These are phyloP conservation scores for Phytophthora meadii DNA, from an alignment of 352 stramenopile species.

Conservation along the genomic window DNA sequence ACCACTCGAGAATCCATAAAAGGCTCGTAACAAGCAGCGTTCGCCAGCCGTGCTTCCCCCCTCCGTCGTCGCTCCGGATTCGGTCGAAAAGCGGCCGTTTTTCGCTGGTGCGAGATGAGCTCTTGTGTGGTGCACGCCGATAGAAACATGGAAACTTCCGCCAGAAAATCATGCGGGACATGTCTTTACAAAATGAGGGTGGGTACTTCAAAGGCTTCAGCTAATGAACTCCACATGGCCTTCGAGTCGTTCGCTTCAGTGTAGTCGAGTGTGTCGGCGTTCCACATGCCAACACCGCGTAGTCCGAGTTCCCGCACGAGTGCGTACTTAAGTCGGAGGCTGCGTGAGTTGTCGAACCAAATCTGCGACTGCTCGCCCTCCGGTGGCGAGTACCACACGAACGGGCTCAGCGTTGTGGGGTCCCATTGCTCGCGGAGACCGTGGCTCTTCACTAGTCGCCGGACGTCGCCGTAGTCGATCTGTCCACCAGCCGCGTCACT, in stretches of 20 bases:
- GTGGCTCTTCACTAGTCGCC: constrained; percentile 39
- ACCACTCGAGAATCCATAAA: neutral
- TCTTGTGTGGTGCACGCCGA: constrained; percentile 11
- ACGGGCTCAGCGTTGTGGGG: constrained; percentile 59
- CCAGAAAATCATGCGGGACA: constrained; percentile 30
- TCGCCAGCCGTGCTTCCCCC: constrained; percentile 16
- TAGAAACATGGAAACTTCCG: constrained; percentile 39
- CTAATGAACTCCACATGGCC: constrained; percentile 64
- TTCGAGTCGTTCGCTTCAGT: constrained; percentile 41
- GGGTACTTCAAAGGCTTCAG: constrained; percentile 30
- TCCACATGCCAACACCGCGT: constrained; percentile 83
- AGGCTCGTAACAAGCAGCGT: neutral
- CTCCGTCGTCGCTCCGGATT: constrained; percentile 12
- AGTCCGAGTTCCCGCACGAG: constrained; percentile 59
- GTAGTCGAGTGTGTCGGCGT: constrained; percentile 82
- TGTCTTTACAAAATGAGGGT: constrained; percentile 22
- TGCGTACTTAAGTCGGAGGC: constrained; percentile 62
- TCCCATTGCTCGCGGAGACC: constrained; percentile 57
- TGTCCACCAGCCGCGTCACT: constrained; percentile 77
- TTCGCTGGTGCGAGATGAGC: constrained; percentile 7
- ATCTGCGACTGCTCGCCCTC: constrained; percentile 47
- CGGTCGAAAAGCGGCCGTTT: constrained; percentile 24
- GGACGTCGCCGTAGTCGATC: constrained; percentile 65
- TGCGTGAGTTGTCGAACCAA: constrained; percentile 79
- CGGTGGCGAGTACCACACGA: constrained; percentile 36